Conservation (phyloP, 2,329 filamentous ascomycete genomes). For the Verticillium tricorpus region DNA sequence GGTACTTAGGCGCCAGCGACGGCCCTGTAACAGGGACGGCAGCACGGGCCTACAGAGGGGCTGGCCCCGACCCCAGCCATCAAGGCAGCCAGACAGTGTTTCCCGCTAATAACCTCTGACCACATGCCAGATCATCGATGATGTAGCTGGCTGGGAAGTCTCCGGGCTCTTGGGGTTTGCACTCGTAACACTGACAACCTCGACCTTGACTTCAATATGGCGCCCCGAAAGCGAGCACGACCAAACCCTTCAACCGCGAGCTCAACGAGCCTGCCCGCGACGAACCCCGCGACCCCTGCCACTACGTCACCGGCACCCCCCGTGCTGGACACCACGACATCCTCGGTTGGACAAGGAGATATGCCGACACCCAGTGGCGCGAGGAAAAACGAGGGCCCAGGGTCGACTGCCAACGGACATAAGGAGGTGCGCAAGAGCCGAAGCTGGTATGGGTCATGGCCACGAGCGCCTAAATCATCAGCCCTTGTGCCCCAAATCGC, state of each 20-base stretch:
- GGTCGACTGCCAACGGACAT: constrained; percentile 1
- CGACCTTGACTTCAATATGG: constrained; percentile 34
- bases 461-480: constrained; percentile 48
- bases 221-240: constrained; percentile 35
- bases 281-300: constrained; percentile 11
- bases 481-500: constrained; percentile 56
- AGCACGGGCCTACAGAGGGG: neutral
- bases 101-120: constrained; percentile 1
- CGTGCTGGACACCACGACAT: constrained; percentile 10
- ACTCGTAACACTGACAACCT: constrained; percentile 36
- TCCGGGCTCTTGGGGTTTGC: constrained; percentile 52
- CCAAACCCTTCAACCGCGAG: constrained; percentile 24
- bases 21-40: neutral
- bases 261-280: constrained; percentile 11
- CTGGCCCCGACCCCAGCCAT: neutral
- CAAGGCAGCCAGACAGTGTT: constrained; percentile 1
- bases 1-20: neutral
- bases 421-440: constrained; percentile 33
- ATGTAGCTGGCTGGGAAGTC: neutral
- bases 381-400: neutral
- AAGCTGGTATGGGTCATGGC: constrained; percentile 63
- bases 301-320: constrained; percentile 15
- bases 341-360: neutral
- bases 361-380: neutral
- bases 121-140: neutral